Evolutionary conservation across 164 flowering plant species (phyloP).

Genomic region (Cinnamomum chago): DNA sequence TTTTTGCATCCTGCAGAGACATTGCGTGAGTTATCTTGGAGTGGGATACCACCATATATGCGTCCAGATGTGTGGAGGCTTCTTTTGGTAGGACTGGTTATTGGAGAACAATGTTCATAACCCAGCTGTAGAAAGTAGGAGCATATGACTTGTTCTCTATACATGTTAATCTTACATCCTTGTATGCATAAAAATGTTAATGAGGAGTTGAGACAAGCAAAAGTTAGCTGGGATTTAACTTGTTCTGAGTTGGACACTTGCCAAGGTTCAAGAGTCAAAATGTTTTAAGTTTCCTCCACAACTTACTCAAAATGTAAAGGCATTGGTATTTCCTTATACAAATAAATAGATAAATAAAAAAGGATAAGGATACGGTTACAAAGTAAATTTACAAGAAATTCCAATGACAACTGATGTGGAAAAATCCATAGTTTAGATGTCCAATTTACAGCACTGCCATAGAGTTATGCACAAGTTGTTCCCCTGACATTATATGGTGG

Average conservation of each 20-base stretch:
- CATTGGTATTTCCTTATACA: too few relatives aligned
- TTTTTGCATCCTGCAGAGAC: slow-evolving; percentile 44
- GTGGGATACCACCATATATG: slow-evolving; percentile 87
- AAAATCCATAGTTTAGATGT: too few relatives aligned
- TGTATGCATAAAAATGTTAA: neutral
- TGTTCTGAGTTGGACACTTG: neutral
- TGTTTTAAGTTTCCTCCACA: neutral
- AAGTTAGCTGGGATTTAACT: neutral
- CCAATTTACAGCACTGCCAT: too few relatives aligned
- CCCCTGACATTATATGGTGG: too few relatives aligned
- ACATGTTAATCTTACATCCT: neutral
- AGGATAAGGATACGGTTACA: too few relatives aligned
- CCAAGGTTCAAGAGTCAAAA: neutral
- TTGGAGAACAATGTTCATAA: neutral
- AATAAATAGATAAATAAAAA: too few relatives aligned
- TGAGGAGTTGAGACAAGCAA: neutral
- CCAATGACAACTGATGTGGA: too few relatives aligned
- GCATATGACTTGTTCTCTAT: neutral
- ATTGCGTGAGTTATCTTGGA: slow-evolving; percentile 89
- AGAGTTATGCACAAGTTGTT: too few relatives aligned
- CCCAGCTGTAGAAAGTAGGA: neutral
- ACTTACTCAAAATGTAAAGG: too few relatives aligned
- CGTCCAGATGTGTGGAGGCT: slow-evolving; percentile 93
- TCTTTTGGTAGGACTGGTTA: slow-evolving; percentile 71
- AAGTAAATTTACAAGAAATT: too few relatives aligned